A percentile compares a stretch with the other conserved stretches of the same genome.
Conservation (phyloP, 352 stramenopile species). For the Phytophthora chlamydospora region DNA sequence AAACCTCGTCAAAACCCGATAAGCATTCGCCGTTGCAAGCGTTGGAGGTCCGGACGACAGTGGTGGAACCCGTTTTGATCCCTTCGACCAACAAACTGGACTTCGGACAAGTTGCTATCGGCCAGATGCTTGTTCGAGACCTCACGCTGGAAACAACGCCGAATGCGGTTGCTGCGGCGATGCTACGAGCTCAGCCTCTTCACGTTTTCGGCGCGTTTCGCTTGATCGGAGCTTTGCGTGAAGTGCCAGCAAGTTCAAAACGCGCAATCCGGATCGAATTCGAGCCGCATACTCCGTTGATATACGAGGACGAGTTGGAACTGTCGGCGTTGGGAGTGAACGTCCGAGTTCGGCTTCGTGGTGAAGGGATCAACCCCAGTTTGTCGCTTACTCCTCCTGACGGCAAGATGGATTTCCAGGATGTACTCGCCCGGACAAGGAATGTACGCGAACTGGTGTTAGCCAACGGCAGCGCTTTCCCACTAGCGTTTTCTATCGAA, state of each 20-base stretch:
- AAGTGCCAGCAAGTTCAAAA: slow-evolving; percentile 26
- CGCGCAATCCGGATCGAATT: slow-evolving; percentile 70
- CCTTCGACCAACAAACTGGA: slow-evolving; percentile 53
- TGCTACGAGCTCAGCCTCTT: slow-evolving; percentile 59
- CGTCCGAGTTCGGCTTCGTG: slow-evolving; percentile 49
- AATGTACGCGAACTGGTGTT: slow-evolving; percentile 55
- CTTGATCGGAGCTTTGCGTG: slow-evolving; percentile 70
- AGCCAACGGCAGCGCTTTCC: slow-evolving; percentile 70
- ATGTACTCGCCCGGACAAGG: slow-evolving; percentile 65
- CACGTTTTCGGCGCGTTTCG: slow-evolving; percentile 87
- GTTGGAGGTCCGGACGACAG: slow-evolving; percentile 72
- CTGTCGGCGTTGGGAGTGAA: slow-evolving; percentile 37
- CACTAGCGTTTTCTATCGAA: slow-evolving; percentile 60
- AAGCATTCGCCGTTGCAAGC: slow-evolving; percentile 40
- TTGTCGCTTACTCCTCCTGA: slow-evolving; percentile 69
- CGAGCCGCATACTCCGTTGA: slow-evolving; percentile 48
- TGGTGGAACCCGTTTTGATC: slow-evolving; percentile 57
- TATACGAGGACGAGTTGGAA: slow-evolving; percentile 80
- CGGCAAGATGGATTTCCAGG: slow-evolving; percentile 67
- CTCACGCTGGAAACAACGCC: slow-evolving; percentile 62
- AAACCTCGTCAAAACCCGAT: neutral
- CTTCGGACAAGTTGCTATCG: slow-evolving; percentile 91
- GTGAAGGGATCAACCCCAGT: slow-evolving; percentile 82
- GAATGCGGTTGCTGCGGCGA: slow-evolving; percentile 26
- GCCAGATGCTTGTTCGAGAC: slow-evolving; percentile 58